Conservation (phyloP, 306 rosid species). For the Glycine tomentella region DNA sequence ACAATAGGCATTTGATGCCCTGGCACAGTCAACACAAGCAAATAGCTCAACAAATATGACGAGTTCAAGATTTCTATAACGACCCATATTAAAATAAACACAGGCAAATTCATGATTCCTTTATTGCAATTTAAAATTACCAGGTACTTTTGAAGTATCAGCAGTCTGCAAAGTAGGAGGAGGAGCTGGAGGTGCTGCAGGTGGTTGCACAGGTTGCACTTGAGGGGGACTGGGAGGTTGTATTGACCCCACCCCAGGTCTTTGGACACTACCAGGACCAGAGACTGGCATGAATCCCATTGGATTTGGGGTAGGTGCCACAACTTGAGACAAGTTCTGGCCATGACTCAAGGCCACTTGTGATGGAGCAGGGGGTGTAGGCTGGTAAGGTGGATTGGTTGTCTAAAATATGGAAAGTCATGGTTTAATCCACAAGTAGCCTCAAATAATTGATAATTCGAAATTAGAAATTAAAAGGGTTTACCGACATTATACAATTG, state of each 20-base stretch:
- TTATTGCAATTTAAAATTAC: conserved; percentile 51
- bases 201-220: conserved; percentile 62
- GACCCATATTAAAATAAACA: conserved; percentile 12
- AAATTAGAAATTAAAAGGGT: too few species aligned
- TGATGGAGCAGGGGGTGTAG: conserved; percentile 61
- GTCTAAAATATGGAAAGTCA: conserved; percentile 60
- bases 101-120: background rate
- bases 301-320: conserved; percentile 60
- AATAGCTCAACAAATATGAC: conserved; percentile 10
- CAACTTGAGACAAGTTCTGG: conserved; percentile 65
- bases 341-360: conserved; percentile 55
- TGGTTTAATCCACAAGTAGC: conserved; percentile 35
- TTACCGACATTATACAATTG: too few species aligned
- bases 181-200: conserved; percentile 58
- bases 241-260: conserved; percentile 68
- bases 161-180: conserved; percentile 86
- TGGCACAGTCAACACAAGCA: conserved; percentile 48
- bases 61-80: background rate
- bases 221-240: conserved; percentile 87
- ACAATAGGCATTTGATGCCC: conserved; percentile 76
- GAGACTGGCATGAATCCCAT: conserved; percentile 78
- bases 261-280: conserved; percentile 66
- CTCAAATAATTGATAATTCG: conserved; percentile 29
- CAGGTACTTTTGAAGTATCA: conserved; percentile 93
- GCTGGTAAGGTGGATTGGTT: conserved; percentile 69